phyloP scores from a whole-genome alignment of 2,329 filamentous ascomycete species.

The Neopestalotiopsis clavispora region DNA sequence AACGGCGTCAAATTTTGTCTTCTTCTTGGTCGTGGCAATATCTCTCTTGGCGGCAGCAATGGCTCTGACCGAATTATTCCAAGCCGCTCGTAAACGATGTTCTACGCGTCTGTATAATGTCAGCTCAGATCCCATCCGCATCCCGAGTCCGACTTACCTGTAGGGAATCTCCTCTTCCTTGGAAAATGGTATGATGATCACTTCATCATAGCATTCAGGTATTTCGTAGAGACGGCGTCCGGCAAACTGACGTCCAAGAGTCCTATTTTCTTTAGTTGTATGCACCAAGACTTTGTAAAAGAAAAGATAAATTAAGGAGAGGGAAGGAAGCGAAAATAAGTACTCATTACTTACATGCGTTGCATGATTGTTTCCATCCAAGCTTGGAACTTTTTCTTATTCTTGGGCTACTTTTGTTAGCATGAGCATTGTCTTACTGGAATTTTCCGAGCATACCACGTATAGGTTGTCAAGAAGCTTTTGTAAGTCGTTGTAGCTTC shows the following conservation, averaged over 20 bases:
- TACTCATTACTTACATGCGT: too few species aligned
- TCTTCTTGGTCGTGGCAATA: background rate
- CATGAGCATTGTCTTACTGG: background rate
- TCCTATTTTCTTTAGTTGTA: background rate
- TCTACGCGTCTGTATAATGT: background rate
- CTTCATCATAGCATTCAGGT: background rate
- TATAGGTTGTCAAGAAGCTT: background rate
- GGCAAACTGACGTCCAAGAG: background rate
- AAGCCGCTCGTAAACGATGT: background rate
- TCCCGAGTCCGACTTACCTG: background rate
- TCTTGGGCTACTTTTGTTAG: background rate
- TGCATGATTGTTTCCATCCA: background rate
- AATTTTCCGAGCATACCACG: background rate
- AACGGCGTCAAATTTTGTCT: background rate
- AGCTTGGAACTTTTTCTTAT: background rate
- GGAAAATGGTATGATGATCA: background rate
- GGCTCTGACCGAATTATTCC: background rate
- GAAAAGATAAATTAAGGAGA: too few species aligned
- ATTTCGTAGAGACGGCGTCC: background rate
- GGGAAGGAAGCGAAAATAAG: too few species aligned
- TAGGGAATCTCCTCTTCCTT: slow-evolving; percentile 10
- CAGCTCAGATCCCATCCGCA: background rate
- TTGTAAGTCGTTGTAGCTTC: background rate
- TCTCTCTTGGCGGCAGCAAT: background rate
- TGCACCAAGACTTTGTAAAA: too few species aligned